Base-by-base conservation (phyloP, 2,329 filamentous ascomycete genomes). In the Cordyceps cicadae region DNA sequence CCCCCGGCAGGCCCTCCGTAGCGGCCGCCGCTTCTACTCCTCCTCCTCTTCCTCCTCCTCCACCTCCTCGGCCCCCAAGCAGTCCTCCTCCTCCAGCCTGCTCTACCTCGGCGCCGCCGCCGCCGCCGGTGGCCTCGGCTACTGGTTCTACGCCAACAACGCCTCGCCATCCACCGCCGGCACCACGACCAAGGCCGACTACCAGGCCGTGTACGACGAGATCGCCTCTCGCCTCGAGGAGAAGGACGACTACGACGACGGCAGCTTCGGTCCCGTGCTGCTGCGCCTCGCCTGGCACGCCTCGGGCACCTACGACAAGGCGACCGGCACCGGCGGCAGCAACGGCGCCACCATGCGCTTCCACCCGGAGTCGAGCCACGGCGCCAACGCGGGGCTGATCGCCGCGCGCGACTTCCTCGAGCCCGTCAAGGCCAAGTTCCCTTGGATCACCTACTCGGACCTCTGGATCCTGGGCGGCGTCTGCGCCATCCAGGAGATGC, bases 281-380 rank as follows among this genome's bases (percentile, higher is more conserved):
- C 78, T 97, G 65, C 86, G 93, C 70, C 84, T 97, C 67, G 93
- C 91, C 64, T 97, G 94, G 93, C 94, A 97, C 79, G 87, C 88
- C 66, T 92, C 87, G 68, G 93, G 93, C 68, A 99, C 93, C 68
- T 97, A 88, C 71, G 93, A 97, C 73, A 89, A 88, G 78, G 84
- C 84, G 71, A 96, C 92, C 29, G 83, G 84, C 66, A 97, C 93
- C 51, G 94, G 93, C 69, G 93, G 93, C 67, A 93, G 89, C 81
- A 96, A 97, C 75, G 93, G 94, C 66, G 93, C 93, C 62, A 97
- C 92, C 66, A 97, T 97, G 94, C 87, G 94, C 71, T 97, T 97
- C 74, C 81, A 87, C 26, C 92, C 93, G 52, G 94, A 97, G 79
- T 81, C 85, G 63, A 87, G 87, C 74, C 93, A 99, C 76, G 92